Conservation (phyloP, 805 yeast genomes). For the Pachysolen tannophilus region DNA sequence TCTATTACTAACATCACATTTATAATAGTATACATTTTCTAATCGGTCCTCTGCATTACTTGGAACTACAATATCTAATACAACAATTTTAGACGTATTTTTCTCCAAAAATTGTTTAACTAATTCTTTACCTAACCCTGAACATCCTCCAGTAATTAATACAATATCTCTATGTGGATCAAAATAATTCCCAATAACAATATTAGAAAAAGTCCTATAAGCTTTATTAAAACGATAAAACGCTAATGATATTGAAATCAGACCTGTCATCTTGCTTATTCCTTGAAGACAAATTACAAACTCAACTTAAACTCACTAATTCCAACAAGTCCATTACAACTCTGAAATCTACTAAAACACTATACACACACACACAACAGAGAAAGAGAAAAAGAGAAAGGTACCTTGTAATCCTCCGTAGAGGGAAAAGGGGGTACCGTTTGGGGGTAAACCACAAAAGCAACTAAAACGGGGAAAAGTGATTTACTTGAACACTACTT, state of each 20-base stretch:
- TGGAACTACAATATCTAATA: constrained; percentile 53
- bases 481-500: too few species aligned
- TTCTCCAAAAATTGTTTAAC: constrained; percentile 34
- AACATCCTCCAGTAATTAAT: constrained; percentile 76
- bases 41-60: constrained; percentile 20
- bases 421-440: too few species aligned
- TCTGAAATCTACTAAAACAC: too few species aligned
- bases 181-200: constrained; percentile 41
- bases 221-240: constrained; percentile 19
- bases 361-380: too few species aligned
- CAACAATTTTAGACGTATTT: constrained; percentile 44
- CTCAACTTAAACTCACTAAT: too few species aligned
- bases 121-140: constrained; percentile 71
- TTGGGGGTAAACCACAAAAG: too few species aligned
- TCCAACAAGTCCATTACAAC: too few species aligned
- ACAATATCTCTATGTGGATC: constrained; percentile 53
- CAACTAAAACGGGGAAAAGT: too few species aligned
- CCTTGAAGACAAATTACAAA: too few species aligned
- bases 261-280: constrained; percentile 9
- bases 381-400: too few species aligned
- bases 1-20: constrained; percentile 63
- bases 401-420: too few species aligned
- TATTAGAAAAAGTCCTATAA: constrained; percentile 25
- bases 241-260: constrained; percentile 4
- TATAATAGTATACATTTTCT: constrained; percentile 41